Conservation (phyloP, 352 stramenopile genomes). For the Phytophthora constricta region DNA sequence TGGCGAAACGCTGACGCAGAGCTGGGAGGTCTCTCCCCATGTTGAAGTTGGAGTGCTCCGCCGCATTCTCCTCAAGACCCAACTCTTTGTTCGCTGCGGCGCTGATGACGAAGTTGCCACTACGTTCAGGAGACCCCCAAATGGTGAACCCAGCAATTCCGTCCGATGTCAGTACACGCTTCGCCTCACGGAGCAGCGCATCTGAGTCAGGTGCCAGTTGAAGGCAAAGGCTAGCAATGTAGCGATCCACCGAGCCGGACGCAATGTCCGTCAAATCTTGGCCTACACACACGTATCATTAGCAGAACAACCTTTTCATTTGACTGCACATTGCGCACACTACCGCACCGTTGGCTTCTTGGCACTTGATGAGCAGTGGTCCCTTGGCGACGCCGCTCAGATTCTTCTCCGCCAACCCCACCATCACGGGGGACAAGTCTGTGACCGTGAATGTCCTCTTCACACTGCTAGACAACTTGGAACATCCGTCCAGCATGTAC, state of each 20-base stretch:
- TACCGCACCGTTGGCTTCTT: constrained; percentile 45
- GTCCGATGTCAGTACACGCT: constrained; percentile 44
- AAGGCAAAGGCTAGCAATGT: constrained; percentile 58
- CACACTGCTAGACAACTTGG: constrained; percentile 18
- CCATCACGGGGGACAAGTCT: constrained; percentile 52
- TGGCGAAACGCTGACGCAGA: constrained; percentile 38
- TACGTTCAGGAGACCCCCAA: constrained; percentile 56
- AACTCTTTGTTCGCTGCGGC: constrained; percentile 39
- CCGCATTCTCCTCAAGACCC: constrained; percentile 31
- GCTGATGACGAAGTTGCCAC: constrained; percentile 43
- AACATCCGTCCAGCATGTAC: constrained; percentile 27
- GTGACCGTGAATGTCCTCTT: constrained; percentile 48
- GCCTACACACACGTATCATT: constrained; percentile 1
- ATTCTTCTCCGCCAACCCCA: constrained; percentile 43
- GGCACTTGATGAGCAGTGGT: constrained; percentile 32
- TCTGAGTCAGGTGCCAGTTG: constrained; percentile 57
- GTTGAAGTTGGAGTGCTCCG: constrained; percentile 49
- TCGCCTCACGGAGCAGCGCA: constrained; percentile 52
- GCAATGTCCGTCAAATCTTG: constrained; percentile 47
- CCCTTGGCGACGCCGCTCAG: constrained; percentile 19
- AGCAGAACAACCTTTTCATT: neutral
- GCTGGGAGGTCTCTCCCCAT: constrained; percentile 53
- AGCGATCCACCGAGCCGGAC: constrained; percentile 49
- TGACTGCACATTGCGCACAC: neutral
- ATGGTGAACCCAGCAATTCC: constrained; percentile 64